Conservation (phyloP, 2,329 filamentous ascomycete species). For the Neofusicoccum laricinum region DNA sequence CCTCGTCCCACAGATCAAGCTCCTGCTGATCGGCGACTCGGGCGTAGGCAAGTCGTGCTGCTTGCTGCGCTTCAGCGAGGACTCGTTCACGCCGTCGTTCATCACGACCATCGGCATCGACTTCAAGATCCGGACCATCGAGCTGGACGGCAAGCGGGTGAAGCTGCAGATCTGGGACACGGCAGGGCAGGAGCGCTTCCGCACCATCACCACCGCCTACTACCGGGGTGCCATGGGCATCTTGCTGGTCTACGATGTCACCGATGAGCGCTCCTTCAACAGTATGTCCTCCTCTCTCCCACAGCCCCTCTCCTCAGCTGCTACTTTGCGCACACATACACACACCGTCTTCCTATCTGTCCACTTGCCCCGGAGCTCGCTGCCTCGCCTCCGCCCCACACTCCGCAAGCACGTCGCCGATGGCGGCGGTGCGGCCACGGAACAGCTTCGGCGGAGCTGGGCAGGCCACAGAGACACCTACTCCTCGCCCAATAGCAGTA, state of each 20-base stretch:
- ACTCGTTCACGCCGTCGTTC: constrained; percentile 95
- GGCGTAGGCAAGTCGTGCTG: constrained; percentile 98
- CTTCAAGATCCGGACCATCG: constrained; percentile 99
- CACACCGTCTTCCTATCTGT: neutral
- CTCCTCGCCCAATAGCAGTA: neutral
- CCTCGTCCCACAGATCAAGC: constrained; percentile 69
- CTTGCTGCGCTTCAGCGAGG: constrained; percentile 92
- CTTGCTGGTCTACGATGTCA: constrained; percentile 96
- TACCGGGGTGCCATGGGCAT: constrained; percentile 99
- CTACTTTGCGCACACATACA: neutral
- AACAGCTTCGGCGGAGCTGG: constrained; percentile 7
- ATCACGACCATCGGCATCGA: constrained; percentile 99
- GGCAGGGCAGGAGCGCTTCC: constrained; percentile 95
- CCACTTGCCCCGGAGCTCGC: neutral
- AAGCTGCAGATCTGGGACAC: constrained; percentile 99
- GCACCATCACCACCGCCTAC: constrained; percentile 98
- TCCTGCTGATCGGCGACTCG: constrained; percentile 93
- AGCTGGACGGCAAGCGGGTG: constrained; percentile 96
- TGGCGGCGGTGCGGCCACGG: constrained; percentile 11
- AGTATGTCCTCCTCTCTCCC: constrained; percentile 57
- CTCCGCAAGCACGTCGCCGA: constrained; percentile 18
- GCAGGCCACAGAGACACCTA: neutral
- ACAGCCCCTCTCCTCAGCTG: neutral
- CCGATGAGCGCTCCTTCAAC: constrained; percentile 91
- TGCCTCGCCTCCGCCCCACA: constrained; percentile 4